Evolutionary conservation across 2,329 filamentous ascomycete species (phyloP).

Genomic region (Hymenoscyphus repandus): DNA sequence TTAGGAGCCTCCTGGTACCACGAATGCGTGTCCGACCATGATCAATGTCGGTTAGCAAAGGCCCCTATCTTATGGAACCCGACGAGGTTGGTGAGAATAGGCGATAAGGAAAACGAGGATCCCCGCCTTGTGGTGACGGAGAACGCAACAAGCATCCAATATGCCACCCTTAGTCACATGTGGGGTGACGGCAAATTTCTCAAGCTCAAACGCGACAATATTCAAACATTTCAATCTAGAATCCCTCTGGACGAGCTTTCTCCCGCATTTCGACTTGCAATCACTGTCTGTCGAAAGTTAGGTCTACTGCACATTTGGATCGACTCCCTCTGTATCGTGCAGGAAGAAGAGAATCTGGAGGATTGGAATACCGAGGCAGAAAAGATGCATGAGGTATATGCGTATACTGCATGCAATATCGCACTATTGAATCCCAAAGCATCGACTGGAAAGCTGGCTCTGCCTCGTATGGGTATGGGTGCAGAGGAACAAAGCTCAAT

Average conservation of each 20-base stretch:
- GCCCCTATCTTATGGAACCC: too few relatives aligned
- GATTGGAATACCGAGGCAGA: conserved; percentile 25
- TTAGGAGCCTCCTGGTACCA: too few relatives aligned
- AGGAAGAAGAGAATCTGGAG: conserved; percentile 25
- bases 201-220: neutral
- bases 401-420: conserved; percentile 21
- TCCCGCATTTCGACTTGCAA: neutral
- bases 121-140: neutral
- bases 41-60: too few relatives aligned
- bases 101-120: too few relatives aligned
- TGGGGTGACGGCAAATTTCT: neutral
- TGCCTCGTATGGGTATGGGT: neutral
- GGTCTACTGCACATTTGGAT: conserved; percentile 24
- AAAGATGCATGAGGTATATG: conserved; percentile 25
- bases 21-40: too few relatives aligned
- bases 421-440: conserved; percentile 7
- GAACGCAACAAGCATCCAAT: neutral
- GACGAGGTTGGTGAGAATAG: too few relatives aligned
- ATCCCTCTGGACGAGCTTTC: neutral
- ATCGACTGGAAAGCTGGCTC: neutral
- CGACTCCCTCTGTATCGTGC: conserved; percentile 30
- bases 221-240: neutral
- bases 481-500: neutral
- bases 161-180: neutral
- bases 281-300: neutral